Conservation (phyloP, 2,329 filamentous ascomycete genomes). For the Pseudomassariella vexata region DNA sequence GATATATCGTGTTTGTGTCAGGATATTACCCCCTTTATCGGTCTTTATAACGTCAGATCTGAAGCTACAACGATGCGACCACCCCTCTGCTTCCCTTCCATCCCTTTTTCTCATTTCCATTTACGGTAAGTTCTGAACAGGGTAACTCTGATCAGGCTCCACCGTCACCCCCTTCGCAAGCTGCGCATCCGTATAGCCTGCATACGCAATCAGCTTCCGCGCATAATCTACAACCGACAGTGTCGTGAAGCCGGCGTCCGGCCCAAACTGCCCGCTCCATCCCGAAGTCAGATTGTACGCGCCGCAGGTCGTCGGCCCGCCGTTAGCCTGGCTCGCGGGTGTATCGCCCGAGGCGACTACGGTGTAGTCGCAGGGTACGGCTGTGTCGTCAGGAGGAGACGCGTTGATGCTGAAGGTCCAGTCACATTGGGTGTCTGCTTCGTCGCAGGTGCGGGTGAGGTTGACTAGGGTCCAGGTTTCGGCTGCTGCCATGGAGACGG, state of each 20-base stretch:
- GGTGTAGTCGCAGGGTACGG: conserved; percentile 31
- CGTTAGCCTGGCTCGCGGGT: conserved; percentile 29
- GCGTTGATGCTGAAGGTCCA: conserved; percentile 37
- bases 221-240: conserved; percentile 40
- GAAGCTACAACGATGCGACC: no score
- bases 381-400: conserved; percentile 15
- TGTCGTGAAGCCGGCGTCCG: conserved; percentile 47
- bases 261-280: conserved; percentile 51
- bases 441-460: conserved; percentile 32
- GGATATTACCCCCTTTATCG: no score
- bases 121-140: conserved; percentile 11
- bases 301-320: conserved; percentile 39
- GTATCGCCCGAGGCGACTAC: conserved; percentile 23
- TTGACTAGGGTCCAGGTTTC: conserved; percentile 32
- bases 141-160: conserved; percentile 36
- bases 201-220: conserved; percentile 41
- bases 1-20: no score
- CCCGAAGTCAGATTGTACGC: conserved; percentile 44
- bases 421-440: conserved; percentile 30
- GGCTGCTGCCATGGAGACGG: conserved; percentile 19
- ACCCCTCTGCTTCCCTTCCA: no score
- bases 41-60: no score
- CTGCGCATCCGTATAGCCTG: conserved; percentile 48
- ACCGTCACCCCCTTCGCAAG: conserved; percentile 37
- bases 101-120: no score